These are phyloP conservation scores for Cerioporus squamosus DNA, from an alignment of 1,284 basidiomycete species.

Conservation along the genomic window DNA sequence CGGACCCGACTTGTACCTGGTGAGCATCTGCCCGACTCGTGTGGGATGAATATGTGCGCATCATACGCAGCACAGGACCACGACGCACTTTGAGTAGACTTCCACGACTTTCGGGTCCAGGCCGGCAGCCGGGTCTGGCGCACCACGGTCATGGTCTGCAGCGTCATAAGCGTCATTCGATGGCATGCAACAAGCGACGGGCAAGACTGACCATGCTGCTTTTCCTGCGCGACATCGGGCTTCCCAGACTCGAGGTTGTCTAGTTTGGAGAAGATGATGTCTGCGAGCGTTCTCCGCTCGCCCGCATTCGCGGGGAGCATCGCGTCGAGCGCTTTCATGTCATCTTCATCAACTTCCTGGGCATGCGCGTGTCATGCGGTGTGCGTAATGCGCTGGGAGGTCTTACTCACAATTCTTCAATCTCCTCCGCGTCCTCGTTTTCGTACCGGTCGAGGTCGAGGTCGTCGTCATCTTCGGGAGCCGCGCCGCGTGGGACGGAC, in stretches of 20 bases:
- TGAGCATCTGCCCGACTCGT: constrained; percentile 84
- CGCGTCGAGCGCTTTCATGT: constrained; percentile 84
- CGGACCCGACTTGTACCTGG: constrained; percentile 93
- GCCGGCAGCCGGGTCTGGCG: constrained; percentile 87
- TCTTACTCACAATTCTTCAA: constrained; percentile 63
- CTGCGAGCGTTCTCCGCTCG: constrained; percentile 87
- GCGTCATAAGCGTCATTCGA: neutral
- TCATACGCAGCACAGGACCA: neutral
- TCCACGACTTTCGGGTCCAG: constrained; percentile 97
- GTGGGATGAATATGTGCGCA: neutral
- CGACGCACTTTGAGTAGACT: constrained; percentile 87
- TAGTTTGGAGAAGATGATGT: constrained; percentile 95
- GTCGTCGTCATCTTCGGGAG: constrained; percentile 41
- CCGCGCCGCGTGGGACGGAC: constrained; percentile 38
- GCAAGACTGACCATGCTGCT: constrained; percentile 52
- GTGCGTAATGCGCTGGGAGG: constrained; percentile 1
- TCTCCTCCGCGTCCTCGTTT: constrained; percentile 51
- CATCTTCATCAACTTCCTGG: constrained; percentile 89
- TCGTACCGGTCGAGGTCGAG: constrained; percentile 57
- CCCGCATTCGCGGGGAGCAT: constrained; percentile 74
- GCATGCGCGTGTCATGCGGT: constrained; percentile 10
- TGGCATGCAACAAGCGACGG: too few relatives aligned
- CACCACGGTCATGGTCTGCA: constrained; percentile 59
- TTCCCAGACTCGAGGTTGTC: constrained; percentile 58
- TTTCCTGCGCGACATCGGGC: constrained; percentile 58